Evolutionary conservation across 148 eudicot species (phyloP).

Genomic region (Agrostemma githago): DNA sequence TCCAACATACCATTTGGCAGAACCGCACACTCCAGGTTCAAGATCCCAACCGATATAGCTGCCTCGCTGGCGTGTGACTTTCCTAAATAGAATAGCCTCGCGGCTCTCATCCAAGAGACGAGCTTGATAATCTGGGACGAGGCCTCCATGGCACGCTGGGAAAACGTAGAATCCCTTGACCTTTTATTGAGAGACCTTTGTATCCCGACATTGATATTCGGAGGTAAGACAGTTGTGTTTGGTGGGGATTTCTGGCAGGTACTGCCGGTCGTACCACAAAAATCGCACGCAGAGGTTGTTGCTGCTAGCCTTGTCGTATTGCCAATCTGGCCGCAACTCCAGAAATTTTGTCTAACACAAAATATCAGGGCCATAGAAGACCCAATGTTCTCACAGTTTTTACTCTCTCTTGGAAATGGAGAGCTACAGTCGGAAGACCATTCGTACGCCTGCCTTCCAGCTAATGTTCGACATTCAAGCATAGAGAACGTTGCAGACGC

Average conservation of each 20-base stretch:
- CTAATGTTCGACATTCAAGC: no score
- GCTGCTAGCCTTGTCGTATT: constrained; percentile 3
- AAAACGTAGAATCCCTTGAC: background rate
- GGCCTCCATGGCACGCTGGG: background rate
- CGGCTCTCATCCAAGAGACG: background rate
- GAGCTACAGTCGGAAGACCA: background rate
- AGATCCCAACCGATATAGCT: background rate
- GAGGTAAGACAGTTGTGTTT: no score
- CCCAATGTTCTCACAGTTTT: background rate
- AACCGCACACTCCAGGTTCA: background rate
- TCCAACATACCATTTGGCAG: background rate
- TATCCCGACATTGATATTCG: no score
- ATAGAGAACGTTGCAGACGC: no score
- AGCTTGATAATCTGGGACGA: background rate
- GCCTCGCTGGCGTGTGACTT: background rate
- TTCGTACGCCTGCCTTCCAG: background rate
- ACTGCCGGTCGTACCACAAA: background rate
- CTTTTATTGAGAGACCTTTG: no score
- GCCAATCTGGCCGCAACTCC: background rate
- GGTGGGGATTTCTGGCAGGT: background rate
- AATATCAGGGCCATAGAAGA: constrained; percentile 9
- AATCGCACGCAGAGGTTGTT: background rate
- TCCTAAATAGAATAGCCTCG: background rate
- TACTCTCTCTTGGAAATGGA: background rate
- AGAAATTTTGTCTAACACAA: background rate